Base-by-base conservation (phyloP, 179 eudicot genomes). In the Silene vulgaris region DNA sequence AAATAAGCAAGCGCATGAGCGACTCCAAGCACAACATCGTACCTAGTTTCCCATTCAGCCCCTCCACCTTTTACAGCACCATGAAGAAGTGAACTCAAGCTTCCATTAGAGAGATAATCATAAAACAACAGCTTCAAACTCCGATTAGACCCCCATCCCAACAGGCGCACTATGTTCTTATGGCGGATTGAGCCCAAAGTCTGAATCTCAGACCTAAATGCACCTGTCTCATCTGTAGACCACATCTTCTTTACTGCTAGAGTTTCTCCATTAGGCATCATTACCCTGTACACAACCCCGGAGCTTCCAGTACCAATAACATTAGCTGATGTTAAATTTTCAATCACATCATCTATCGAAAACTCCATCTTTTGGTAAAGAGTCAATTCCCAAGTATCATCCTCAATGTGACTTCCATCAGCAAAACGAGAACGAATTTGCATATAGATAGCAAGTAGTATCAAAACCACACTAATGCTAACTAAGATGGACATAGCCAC, bases 281-380 rank as follows among this genome's bases (percentile, higher is more conserved):
- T 85, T 19, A 91, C 93, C 80, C 84, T 90, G 78, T 93, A 91
- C 17, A 93, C 98, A 11, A 93, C 97, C 9, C 98, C 98, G 2
- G 98, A 93, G 81, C 97, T 90, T 14, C 98, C 98, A 0, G 97
- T 93, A 4, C 98, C 98, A n/a, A 93, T 85, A 29, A 93, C 97
- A 75, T 91, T 91, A 0, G 88, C 85, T 5, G 98, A 93, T 43
- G 85, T 87, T 57, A 93, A 79, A 76, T 80, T 84, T 21, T 78
- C 79, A 71, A 90, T 83, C 13, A 91, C 85, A 60, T 91, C 89
- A 62, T 93, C 89, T 4, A 91, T 85, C 5, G 91, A 86, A 48
- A 93, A 78, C 8, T 93, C 97, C 93, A 86, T 84, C 83, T 91
- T 93, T 70, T 93, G 96, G 81, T 91, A 91, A 20, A 93, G 78